Conservation (phyloP, 2,329 filamentous ascomycete species). For the Orbilia blumenaviensis region DNA sequence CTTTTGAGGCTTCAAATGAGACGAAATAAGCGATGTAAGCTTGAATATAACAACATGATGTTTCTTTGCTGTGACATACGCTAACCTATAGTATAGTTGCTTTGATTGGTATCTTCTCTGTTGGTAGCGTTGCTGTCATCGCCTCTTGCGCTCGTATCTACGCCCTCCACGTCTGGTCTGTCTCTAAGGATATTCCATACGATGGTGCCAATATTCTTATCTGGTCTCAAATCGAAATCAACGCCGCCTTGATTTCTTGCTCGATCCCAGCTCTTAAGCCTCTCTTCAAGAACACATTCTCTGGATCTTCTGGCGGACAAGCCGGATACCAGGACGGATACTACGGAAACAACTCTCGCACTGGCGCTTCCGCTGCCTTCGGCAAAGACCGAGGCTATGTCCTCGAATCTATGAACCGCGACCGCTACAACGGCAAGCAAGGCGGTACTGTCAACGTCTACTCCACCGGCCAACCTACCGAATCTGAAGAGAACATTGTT, state of each 20-base stretch:
- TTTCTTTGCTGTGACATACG: not conserved
- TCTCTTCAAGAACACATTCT: slow-evolving; percentile 58
- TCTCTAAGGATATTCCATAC: slow-evolving; percentile 45
- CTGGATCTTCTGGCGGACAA: slow-evolving; percentile 46
- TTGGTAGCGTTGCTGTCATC: slow-evolving; percentile 57
- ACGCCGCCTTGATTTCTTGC: slow-evolving; percentile 63
- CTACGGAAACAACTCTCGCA: slow-evolving; percentile 38
- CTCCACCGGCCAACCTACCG: slow-evolving; percentile 48
- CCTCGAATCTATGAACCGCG: slow-evolving; percentile 53
- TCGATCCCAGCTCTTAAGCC: slow-evolving; percentile 62
- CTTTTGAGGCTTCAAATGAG: slow-evolving; percentile 64
- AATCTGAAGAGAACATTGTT: slow-evolving; percentile 56
- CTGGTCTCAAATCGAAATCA: slow-evolving; percentile 61
- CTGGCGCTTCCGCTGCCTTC: slow-evolving; percentile 44
- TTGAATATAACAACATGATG: not conserved
- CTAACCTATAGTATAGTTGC: slow-evolving; percentile 39
- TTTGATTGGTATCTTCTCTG: slow-evolving; percentile 56
- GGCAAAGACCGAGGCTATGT: slow-evolving; percentile 52
- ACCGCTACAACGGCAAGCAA: slow-evolving; percentile 53
- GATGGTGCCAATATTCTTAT: slow-evolving; percentile 57
- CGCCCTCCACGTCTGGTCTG: slow-evolving; percentile 56
- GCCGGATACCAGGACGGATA: slow-evolving; percentile 51
- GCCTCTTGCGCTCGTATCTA: slow-evolving; percentile 58
- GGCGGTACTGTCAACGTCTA: slow-evolving; percentile 52
- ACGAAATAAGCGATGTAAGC: slow-evolving; percentile 58